Conservation (phyloP, 768 basidiomycete genomes). For the Leccinum broughii region DNA sequence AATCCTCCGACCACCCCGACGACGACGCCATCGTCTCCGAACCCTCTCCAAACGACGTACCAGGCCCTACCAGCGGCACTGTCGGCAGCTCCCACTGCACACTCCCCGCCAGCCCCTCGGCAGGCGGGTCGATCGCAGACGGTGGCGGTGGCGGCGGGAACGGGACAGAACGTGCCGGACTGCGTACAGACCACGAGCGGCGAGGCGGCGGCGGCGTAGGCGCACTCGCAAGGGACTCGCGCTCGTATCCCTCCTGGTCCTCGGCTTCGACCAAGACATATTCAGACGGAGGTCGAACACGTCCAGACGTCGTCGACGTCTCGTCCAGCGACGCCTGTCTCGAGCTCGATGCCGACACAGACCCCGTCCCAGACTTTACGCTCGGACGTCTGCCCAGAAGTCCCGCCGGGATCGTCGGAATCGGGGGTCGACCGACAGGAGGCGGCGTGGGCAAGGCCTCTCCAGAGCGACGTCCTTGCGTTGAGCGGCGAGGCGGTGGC, state of each 20-base stretch:
- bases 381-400: conserved; percentile 41
- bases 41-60: too few species aligned
- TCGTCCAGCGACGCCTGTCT: conserved; percentile 41
- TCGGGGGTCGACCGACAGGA: conserved; percentile 37
- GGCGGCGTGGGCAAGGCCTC: conserved; percentile 46
- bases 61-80: too few species aligned
- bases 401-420: conserved; percentile 36
- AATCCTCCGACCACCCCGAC: too few species aligned
- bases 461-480: conserved; percentile 23
- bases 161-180: background rate
- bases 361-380: conserved; percentile 18
- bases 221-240: background rate
- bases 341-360: conserved; percentile 35
- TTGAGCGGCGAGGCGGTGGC: conserved; percentile 48
- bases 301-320: conserved; percentile 7
- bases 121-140: too few species aligned
- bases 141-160: too few species aligned
- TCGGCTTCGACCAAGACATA: conserved; percentile 67
- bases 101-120: too few species aligned
- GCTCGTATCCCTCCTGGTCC: conserved; percentile 35
- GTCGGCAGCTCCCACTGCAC: too few species aligned
- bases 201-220: conserved; percentile 40
- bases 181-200: conserved; percentile 25
- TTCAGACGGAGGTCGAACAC: conserved; percentile 41
- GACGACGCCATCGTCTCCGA: too few species aligned